Conservation (phyloP, 768 basidiomycete species). For the Agaricus subrufescens region DNA sequence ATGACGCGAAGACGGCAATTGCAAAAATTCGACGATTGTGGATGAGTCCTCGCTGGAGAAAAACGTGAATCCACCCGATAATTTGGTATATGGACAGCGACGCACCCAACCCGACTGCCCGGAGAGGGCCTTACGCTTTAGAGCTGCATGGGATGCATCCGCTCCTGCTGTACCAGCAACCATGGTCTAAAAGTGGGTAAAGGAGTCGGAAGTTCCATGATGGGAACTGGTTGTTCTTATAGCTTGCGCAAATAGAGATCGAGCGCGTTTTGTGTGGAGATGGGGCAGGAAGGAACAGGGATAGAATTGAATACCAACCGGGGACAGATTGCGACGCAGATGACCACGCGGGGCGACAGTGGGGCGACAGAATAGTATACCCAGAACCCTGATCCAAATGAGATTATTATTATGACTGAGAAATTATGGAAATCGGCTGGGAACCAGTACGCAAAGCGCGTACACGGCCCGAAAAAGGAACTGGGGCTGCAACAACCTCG, state of each 20-base stretch:
- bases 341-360: background rate
- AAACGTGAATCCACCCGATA: background rate
- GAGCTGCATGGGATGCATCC: constrained; percentile 28
- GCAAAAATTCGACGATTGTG: constrained; percentile 62
- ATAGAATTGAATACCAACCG: too few relatives aligned
- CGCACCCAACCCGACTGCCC: constrained; percentile 67
- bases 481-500: background rate
- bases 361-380: background rate
- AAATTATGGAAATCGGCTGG: too few relatives aligned
- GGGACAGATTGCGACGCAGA: too few relatives aligned
- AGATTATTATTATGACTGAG: too few relatives aligned
- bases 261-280: constrained; percentile 1
- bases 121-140: constrained; percentile 48
- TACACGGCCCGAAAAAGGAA: background rate
- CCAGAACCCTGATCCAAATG: too few relatives aligned
- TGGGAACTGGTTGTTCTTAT: background rate
- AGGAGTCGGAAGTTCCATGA: background rate
- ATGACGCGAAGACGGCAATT: constrained; percentile 72
- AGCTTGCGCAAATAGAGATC: constrained; percentile 1
- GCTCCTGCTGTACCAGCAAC: constrained; percentile 36
- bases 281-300: background rate
- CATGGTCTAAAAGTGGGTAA: constrained; percentile 26
- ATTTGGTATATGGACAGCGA: background rate
- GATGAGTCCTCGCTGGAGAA: constrained; percentile 51
- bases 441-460: too few relatives aligned